Base-by-base conservation (phyloP, 2,329 filamentous ascomycete species). In the Pyrenophora tritici-repentis region DNA sequence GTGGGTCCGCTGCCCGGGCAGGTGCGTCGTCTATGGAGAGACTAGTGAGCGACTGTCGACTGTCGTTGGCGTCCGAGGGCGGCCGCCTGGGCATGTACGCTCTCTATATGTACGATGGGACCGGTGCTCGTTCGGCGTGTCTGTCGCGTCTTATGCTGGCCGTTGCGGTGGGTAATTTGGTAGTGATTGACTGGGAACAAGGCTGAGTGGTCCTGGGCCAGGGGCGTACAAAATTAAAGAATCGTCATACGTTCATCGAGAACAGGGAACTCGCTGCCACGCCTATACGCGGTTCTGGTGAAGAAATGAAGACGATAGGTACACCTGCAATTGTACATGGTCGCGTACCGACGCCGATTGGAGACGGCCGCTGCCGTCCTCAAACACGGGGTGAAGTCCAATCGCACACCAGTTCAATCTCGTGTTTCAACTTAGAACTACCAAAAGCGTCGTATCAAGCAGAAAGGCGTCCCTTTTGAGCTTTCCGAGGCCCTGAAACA, bases 21-120 rank as follows among this genome's bases (percentile, higher is more conserved):
- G 26, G 26, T 29, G 26, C 26, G 57, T 56, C 47, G 52, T 54
- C 51, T 53, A 41, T 54, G 42, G 43, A 48, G 54, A 59, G 55
- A 50, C 60, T 65, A 61, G 57, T 39, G 53, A 58, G 55, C 51
- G 57, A 42, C 53, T 42, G 58, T 43, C 58, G 61, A 55, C 53
- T 42, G 58, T 43, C 58, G 61, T 54, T 51, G 54, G 62, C 58
- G 56, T 63, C 56, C 50, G 59, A 65, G 44, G 55, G 47, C 48
- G 40, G 42, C 41, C 22, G 44, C 42, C 36, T 42, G 47, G 35
- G 50, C 43, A 45, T 32, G 36, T 37, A 33, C 16, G 34, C 33
- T 42, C 34, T 47, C 47, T 18, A 42, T 29, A 29, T 29, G 26
- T 29, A 29, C 7, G 26, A 29, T 13, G 26, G 38, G 36, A 13